Evolutionary conservation across 345 rosid species (phyloP), one percentile per base, ranked within the genome.

Genomic region (Erysimum cheiranthoides): DNA sequence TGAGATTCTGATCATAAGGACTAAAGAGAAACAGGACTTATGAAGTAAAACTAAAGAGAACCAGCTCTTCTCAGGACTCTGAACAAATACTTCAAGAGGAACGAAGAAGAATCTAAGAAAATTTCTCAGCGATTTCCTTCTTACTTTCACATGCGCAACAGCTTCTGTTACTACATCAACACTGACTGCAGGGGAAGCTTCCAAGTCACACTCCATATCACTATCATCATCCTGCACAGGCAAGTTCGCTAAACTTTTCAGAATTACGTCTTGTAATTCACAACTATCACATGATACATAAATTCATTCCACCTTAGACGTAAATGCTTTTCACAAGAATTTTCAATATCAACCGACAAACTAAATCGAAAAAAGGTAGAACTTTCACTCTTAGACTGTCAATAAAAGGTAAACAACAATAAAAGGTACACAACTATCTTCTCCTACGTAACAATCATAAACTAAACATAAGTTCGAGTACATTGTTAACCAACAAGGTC

Each of bases 121-220:
- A 66, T 7, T 8, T 65, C 31, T 61, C 36, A 46, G 43, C 14
- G 4, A 58, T 13, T 54, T 36, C 34, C 69, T 32, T 57, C 78
- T 68, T 82, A 95, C 99, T 84, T 88, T 95, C 36, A 90, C 98
- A 76, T 89, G 84, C 5, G 98, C 98, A 64, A 91, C 85, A 77
- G 92, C 98, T 81, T 92, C 98, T 8, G 84, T n/a, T 10, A 87
- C 78, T 52, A 87, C 84, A 80, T 92, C 99, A 70, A 57, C 71
- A 38, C 82, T 79, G 62, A 83, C 89, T 42, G 80, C 79, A 71
- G 99, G 97, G 64, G 67, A 84, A 61, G 96, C 86, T 84, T 93
- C 98, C 89, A 95, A 66, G 70, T 95, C 99, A 58, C 70, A 89
- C 53, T 95, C 99, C 52, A 90, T 73, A 82, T 92, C 98, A 83